Evolutionary conservation across 345 rosid species (phyloP).

Genomic region (Pseudoturritis turrita): DNA sequence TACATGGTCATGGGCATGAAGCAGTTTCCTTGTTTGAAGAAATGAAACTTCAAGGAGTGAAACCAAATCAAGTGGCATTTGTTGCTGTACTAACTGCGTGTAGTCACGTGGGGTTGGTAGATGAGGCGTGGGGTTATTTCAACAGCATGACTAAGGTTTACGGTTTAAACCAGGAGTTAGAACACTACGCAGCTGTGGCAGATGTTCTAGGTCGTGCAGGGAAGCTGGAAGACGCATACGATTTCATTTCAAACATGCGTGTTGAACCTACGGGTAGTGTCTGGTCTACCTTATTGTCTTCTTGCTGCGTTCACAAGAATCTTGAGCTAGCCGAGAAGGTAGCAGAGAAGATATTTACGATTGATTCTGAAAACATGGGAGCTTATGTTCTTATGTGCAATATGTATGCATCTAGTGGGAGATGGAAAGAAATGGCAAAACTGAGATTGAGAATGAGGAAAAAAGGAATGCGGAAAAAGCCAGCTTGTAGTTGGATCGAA

Average conservation of each 20-base stretch:
- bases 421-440: constrained; percentile 61
- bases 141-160: constrained; percentile 50
- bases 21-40: constrained; percentile 66
- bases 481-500: constrained; percentile 89
- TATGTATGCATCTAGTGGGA: constrained; percentile 57
- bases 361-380: constrained; percentile 67
- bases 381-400: constrained; percentile 76
- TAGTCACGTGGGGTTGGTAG: constrained; percentile 72
- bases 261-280: constrained; percentile 50
- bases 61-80: constrained; percentile 62
- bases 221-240: constrained; percentile 72
- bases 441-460: constrained; percentile 47
- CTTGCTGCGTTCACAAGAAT: constrained; percentile 76
- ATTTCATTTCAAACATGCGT: constrained; percentile 48
- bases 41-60: constrained; percentile 66
- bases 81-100: constrained; percentile 83
- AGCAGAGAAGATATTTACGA: constrained; percentile 44
- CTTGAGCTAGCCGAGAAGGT: constrained; percentile 71
- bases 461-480: constrained; percentile 58
- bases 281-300: constrained; percentile 68
- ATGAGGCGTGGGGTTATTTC: constrained; percentile 60
- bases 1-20: constrained; percentile 66
- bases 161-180: constrained; percentile 58
- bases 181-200: constrained; percentile 80
- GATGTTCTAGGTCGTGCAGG: constrained; percentile 94